Evolutionary conservation across 2,329 filamentous ascomycete genomes (phyloP).

Genomic region (Onygenales sp.): DNA sequence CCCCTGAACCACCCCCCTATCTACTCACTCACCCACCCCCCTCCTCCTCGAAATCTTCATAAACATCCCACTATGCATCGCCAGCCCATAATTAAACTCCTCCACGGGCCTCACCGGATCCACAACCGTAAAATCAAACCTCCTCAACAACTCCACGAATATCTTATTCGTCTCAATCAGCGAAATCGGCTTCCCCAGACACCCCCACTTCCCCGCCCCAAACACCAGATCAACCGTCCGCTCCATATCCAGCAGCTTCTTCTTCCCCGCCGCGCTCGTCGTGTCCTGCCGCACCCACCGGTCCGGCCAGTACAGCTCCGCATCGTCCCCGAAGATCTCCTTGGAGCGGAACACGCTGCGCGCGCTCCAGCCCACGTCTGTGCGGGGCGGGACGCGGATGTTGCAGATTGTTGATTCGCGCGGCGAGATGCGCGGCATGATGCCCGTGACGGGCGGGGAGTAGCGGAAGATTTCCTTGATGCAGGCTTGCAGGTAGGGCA

Average conservation of each 20-base stretch:
- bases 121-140: no score
- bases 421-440: slow-evolving; percentile 28
- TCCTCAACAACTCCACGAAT: slow-evolving; percentile 2
- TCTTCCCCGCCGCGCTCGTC: neutral
- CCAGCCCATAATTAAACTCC: no score
- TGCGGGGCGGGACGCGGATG: slow-evolving; percentile 38
- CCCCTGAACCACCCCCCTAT: no score
- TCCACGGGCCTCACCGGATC: no score
- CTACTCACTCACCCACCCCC: no score
- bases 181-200: slow-evolving; percentile 4
- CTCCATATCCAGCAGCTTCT: slow-evolving; percentile 1
- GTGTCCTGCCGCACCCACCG: slow-evolving; percentile 32
- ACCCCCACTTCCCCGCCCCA: slow-evolving; percentile 2
- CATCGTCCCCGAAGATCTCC: slow-evolving; percentile 20
- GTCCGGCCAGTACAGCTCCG: slow-evolving; percentile 38
- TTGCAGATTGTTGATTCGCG: slow-evolving; percentile 29
- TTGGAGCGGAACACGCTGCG: slow-evolving; percentile 31
- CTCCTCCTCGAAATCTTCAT: no score
- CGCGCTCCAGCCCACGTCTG: slow-evolving; percentile 36
- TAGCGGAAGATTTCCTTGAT: slow-evolving; percentile 19
- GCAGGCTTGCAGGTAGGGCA: slow-evolving; percentile 19
- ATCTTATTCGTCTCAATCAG: slow-evolving; percentile 5
- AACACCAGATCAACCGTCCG: slow-evolving; percentile 5
- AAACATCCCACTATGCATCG: no score
- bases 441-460: slow-evolving; percentile 29